Evolutionary conservation across 2,329 filamentous ascomycete species (phyloP).

Genomic region (Xylaria sp.): DNA sequence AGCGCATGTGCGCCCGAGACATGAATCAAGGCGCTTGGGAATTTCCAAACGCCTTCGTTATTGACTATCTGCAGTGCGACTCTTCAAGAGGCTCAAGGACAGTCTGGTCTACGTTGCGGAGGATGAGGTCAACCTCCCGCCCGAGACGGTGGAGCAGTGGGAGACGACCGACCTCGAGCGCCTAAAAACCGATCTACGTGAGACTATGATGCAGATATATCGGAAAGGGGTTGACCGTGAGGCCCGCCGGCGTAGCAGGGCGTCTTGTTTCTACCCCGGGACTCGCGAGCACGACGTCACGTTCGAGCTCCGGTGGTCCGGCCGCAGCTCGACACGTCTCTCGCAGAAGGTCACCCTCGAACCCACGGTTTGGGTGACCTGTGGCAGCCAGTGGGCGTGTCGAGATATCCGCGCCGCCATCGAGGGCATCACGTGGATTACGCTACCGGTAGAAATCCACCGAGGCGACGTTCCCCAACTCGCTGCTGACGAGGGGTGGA

Average conservation of each 20-base stretch:
- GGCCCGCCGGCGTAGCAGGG: conserved; percentile 1
- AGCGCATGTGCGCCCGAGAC: no score
- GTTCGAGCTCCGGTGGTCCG: conserved; percentile 16
- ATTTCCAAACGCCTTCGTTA: no score
- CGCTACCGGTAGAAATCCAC: conserved; percentile 11
- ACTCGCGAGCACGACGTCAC: conserved; percentile 12
- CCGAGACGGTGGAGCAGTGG: conserved; percentile 11
- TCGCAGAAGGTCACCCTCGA: conserved; percentile 2
- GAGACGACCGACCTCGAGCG: conserved; percentile 7
- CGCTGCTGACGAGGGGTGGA: conserved; percentile 4
- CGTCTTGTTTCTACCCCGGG: not conserved
- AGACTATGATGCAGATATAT: conserved; percentile 12
- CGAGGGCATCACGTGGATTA: conserved; percentile 11
- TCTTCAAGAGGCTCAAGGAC: conserved; percentile 9
- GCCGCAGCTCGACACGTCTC: conserved; percentile 3
- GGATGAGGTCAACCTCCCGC: conserved; percentile 10
- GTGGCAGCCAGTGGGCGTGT: conserved; percentile 15
- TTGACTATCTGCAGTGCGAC: no score
- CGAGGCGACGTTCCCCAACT: conserved; percentile 5
- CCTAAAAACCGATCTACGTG: conserved; percentile 11
- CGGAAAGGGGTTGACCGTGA: conserved; percentile 14
- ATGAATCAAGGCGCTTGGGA: no score
- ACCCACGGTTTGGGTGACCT: conserved; percentile 12
- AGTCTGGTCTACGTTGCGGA: conserved; percentile 9
- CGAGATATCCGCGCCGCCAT: conserved; percentile 11